These are phyloP conservation scores for Asterophora lycoperdoides DNA, from an alignment of 768 basidiomycete species.

Conservation along the genomic window DNA sequence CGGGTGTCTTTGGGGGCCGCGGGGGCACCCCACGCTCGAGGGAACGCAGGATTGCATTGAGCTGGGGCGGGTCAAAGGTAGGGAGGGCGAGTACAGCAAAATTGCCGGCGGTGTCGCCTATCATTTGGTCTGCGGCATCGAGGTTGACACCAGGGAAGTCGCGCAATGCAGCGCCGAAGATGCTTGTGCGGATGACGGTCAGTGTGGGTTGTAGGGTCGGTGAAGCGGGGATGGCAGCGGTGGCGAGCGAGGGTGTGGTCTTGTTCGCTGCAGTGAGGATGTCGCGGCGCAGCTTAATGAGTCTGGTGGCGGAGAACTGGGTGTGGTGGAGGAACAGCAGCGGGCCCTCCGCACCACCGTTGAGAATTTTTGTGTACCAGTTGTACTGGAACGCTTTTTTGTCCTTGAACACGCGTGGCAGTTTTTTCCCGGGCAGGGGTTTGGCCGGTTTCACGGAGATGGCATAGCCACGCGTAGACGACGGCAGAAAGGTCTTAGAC, in stretches of 20 bases:
- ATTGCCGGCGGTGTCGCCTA: constrained; percentile 52
- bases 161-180: constrained; percentile 75
- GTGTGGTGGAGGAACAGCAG: constrained; percentile 77
- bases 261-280: constrained; percentile 54
- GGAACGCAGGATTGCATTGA: constrained; percentile 60
- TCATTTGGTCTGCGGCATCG: constrained; percentile 46
- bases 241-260: constrained; percentile 35
- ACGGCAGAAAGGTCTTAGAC: constrained; percentile 20
- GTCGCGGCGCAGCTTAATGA: constrained; percentile 65
- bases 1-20: constrained; percentile 48
- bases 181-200: constrained; percentile 69
- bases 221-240: constrained; percentile 24
- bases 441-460: constrained; percentile 53
- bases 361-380: constrained; percentile 72
- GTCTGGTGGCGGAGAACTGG: constrained; percentile 65
- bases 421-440: constrained; percentile 47
- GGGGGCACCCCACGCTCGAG: constrained; percentile 65
- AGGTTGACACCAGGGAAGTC: constrained; percentile 51
- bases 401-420: constrained; percentile 66
- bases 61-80: constrained; percentile 66
- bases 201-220: constrained; percentile 43
- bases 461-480: constrained; percentile 43
- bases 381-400: constrained; percentile 80
- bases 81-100: constrained; percentile 65
- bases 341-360: constrained; percentile 50